These are phyloP conservation scores for Echeveria elegans DNA, from an alignment of 164 flowering plant genomes.

Conservation along the genomic window DNA sequence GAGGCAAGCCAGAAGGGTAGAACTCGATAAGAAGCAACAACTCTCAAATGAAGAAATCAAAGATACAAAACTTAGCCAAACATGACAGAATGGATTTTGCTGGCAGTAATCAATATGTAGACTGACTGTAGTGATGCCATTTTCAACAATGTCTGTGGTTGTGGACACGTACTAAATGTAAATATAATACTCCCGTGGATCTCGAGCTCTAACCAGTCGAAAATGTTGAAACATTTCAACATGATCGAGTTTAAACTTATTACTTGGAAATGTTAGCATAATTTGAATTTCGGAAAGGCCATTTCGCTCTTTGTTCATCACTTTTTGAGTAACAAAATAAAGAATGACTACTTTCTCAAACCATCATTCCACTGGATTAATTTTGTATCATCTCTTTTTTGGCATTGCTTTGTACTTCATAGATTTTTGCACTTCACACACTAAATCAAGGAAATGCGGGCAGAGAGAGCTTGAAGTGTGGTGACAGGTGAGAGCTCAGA, in stretches of 20 bases:
- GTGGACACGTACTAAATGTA: not conserved
- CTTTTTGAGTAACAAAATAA: too few relatives aligned
- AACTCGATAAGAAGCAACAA: too few relatives aligned
- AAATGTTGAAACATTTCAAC: not conserved
- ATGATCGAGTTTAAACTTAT: too few relatives aligned
- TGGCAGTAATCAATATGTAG: not conserved
- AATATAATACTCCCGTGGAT: not conserved
- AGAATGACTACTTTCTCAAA: too few relatives aligned
- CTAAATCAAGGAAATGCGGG: not conserved
- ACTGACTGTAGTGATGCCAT: not conserved
- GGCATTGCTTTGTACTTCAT: too few relatives aligned
- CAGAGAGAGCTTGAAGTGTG: not conserved
- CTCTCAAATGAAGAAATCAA: not conserved
- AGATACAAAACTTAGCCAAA: not conserved
- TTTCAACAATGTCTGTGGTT: not conserved
- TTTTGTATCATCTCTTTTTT: too few relatives aligned
- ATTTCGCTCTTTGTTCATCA: too few relatives aligned
- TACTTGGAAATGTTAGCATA: too few relatives aligned
- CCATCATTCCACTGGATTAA: too few relatives aligned
- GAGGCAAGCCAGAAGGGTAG: not conserved
- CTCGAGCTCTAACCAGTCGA: not conserved
- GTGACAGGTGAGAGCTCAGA: too few relatives aligned
- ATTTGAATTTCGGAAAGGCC: too few relatives aligned
- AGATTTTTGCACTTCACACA: too few relatives aligned
- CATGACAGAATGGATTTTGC: not conserved